Base-by-base conservation (phyloP, 345 rosid species). In the Brassica incana region DNA sequence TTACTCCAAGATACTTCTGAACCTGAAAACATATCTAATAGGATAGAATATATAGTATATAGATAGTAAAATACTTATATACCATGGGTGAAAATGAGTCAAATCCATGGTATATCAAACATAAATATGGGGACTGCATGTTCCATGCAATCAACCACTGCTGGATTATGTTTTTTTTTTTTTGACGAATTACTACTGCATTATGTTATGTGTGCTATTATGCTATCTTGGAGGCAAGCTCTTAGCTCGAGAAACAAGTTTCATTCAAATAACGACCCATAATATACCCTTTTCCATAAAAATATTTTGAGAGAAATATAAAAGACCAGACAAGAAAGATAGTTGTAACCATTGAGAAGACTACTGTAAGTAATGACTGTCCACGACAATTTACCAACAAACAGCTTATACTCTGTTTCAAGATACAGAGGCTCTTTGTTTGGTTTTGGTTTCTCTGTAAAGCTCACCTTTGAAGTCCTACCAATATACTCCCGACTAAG, bases 311-410 rank as follows among this genome's bases (percentile, higher is more conserved):
- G 29, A 52, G 33, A 69, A 25, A 71, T 54, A 63, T 35, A n/a
- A 52, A 52, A 71, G 18, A 64, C 29, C 8, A 27, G 62, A 33
- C 56, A 48, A 77, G 8, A 77, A 61, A 12, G 69, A 69, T 45
- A 8, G 35, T n/a, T 12, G 11, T 70, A 45, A 15, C 33, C 25
- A 23, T 23, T 23, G 25, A 23, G 25, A 71, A 23, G 33, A 64
- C 32, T 27, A 65, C 14, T 10, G 35, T 38, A 67, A 73, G 1
- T n/a, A 32, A 93, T 91, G 11, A 89, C 93, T 0, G 95, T 85
- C 99, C 97, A 92, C 1, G 99, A 89, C 45, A 95, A 82, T 71
- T 95, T 95, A 48, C 99, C 97, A 5, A 92, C 86, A 68, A 92
- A 92, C 1, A 95, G 87, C 83, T 92, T 95, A 83, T 84, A 67